phyloP scores from a whole-genome alignment of 139 green algal genomes.

The Pleodorina starrii region DNA sequence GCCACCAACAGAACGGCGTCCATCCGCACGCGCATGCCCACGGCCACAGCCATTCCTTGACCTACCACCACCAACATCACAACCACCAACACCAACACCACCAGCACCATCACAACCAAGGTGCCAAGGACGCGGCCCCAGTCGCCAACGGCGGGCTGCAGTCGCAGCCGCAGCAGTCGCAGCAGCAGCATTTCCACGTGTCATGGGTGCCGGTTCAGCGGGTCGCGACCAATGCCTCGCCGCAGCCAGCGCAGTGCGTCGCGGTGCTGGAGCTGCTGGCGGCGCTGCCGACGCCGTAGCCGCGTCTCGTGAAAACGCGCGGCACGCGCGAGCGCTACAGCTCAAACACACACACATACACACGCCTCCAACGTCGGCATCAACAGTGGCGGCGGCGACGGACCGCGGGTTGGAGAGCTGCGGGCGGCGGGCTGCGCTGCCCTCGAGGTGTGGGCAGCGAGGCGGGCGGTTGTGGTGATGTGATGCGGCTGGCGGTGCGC shows the following conservation, averaged over 20 bases:
- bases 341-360: no score
- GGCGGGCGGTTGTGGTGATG: no score
- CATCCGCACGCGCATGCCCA: not conserved
- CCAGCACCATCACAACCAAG: not conserved
- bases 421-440: no score
- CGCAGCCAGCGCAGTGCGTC: not conserved
- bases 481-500: no score
- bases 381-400: no score
- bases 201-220: slow-evolving; percentile 45
- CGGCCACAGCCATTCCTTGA: not conserved
- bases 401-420: no score
- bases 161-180: not conserved
- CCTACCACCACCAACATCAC: not conserved
- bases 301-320: no score
- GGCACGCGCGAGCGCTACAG: no score
- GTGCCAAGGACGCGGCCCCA: not conserved
- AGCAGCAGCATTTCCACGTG: slow-evolving; percentile 36
- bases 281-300: slow-evolving; percentile 8
- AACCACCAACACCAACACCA: not conserved
- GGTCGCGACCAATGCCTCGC: slow-evolving; percentile 35
- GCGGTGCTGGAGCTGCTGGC: slow-evolving; percentile 53
- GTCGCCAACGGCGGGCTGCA: not conserved
- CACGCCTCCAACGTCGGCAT: no score
- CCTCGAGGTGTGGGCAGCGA: no score
- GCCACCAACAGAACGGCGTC: not conserved